Evolutionary conservation across 306 rosid genomes (phyloP).

Genomic region (Lupinus albus): DNA sequence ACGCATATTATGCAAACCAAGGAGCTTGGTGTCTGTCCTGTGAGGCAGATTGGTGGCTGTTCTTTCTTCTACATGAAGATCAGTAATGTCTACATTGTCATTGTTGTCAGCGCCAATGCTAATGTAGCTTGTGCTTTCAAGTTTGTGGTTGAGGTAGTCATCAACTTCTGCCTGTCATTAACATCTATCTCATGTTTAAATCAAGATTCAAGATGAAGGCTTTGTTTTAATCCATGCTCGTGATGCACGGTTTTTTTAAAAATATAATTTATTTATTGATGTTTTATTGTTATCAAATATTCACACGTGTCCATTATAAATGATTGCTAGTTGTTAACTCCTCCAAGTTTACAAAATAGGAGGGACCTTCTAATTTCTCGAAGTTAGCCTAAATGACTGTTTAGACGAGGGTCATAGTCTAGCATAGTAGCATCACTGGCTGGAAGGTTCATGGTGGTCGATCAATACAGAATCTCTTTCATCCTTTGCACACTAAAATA

Average conservation of each 20-base stretch:
- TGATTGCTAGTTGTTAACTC: constrained; percentile 4
- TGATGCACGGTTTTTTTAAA: constrained; percentile 5
- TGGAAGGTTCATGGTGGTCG: not conserved
- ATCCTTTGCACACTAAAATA: not conserved
- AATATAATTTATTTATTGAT: not conserved
- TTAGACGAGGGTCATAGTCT: not conserved
- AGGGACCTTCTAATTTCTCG: not conserved
- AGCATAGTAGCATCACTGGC: not conserved
- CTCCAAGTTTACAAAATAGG: constrained; percentile 1
- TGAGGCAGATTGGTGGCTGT: constrained; percentile 95
- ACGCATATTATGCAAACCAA: constrained; percentile 94
- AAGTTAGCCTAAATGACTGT: not conserved
- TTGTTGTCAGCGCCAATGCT: constrained; percentile 98
- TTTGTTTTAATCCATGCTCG: not conserved
- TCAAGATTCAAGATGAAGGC: not conserved
- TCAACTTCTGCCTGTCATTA: constrained; percentile 21
- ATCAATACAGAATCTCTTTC: not conserved
- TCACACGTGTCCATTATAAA: not conserved
- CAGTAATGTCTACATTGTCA: constrained; percentile 93
- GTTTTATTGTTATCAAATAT: not conserved
- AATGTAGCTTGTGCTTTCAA: constrained; percentile 98
- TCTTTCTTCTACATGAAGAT: constrained; percentile 97
- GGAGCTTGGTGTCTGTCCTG: constrained; percentile 99
- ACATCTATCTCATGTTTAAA: constrained; percentile 17
- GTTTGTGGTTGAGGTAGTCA: constrained; percentile 92